Conservation (phyloP, 805 yeast species). For the Metschnikowia drakensbergensis region DNA sequence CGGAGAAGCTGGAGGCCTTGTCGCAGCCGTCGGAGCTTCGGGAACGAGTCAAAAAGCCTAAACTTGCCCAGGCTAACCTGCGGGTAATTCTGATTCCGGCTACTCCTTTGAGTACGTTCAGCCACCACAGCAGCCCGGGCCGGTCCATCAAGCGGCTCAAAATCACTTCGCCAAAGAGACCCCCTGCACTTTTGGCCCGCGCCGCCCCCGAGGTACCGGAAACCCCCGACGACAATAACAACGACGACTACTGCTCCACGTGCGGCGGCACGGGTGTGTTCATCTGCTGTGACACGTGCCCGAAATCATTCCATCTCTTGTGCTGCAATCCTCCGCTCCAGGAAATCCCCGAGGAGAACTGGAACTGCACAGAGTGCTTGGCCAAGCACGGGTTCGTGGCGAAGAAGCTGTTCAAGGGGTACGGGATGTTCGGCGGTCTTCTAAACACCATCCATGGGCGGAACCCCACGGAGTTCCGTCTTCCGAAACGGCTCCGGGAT, state of each 20-base stretch:
- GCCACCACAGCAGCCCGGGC: slow-evolving; percentile 1
- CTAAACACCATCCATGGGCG: slow-evolving; percentile 64
- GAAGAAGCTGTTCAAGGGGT: slow-evolving; percentile 23
- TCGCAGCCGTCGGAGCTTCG: slow-evolving; percentile 13
- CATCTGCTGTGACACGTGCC: slow-evolving; percentile 92
- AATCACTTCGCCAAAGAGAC: slow-evolving; percentile 33
- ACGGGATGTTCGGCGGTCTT: slow-evolving; percentile 54
- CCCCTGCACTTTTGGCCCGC: slow-evolving; percentile 20
- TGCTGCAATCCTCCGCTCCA: slow-evolving; percentile 90
- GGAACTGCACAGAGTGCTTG: slow-evolving; percentile 82
- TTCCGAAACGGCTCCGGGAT: slow-evolving; percentile 69
- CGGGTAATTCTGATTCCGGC: slow-evolving; percentile 6
- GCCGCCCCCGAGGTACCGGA: slow-evolving; percentile 10
- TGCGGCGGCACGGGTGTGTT: slow-evolving; percentile 89
- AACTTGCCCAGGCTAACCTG: slow-evolving; percentile 20
- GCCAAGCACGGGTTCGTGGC: slow-evolving; percentile 35
- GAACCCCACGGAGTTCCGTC: slow-evolving; percentile 36
- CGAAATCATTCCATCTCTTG: slow-evolving; percentile 84
- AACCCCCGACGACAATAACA: slow-evolving; percentile 29
- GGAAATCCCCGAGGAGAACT: slow-evolving; percentile 80
- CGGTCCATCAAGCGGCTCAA: slow-evolving; percentile 19
- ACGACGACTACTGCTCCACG: slow-evolving; percentile 87
- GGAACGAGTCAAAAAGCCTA: slow-evolving; percentile 12
- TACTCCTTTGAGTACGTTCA: background rate
- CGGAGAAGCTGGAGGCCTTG: slow-evolving; percentile 14